Conservation (phyloP, 2,329 filamentous ascomycete species). For the Fusarium acutatum region DNA sequence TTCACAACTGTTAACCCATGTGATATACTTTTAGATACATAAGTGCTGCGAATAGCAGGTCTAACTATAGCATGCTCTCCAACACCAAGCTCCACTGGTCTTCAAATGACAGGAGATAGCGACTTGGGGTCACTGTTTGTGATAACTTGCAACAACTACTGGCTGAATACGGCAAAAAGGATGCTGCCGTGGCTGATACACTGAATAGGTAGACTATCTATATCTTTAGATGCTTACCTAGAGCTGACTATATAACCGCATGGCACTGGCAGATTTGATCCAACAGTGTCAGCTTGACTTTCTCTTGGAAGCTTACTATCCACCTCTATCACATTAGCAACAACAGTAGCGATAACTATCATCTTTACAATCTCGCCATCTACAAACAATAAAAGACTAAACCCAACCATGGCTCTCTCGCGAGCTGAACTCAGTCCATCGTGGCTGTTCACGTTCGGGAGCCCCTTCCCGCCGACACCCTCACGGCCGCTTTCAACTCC, state of each 20-base stretch:
- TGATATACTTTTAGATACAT: neutral
- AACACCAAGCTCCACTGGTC: neutral
- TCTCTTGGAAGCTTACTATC: neutral
- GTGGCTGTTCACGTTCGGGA: conserved; percentile 52
- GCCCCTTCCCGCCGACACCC: conserved; percentile 49
- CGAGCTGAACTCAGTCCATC: conserved; percentile 47
- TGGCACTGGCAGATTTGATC: neutral
- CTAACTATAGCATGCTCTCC: neutral
- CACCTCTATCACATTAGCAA: neutral
- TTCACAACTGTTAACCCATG: neutral
- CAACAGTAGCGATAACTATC: neutral
- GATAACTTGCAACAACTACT: neutral
- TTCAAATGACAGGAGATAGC: neutral
- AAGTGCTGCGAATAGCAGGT: neutral
- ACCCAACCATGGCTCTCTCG: conserved; percentile 33
- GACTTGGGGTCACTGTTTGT: neutral
- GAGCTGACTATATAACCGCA: neutral
- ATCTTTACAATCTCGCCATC: neutral
- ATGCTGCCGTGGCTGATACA: neutral
- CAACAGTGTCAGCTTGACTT: neutral
- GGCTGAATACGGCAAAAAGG: neutral
- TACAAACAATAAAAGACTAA: neutral
- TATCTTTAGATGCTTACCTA: neutral
- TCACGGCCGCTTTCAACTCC: conserved; percentile 49
- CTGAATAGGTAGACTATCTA: neutral